Base-by-base conservation (phyloP, 805 yeast genomes). In the Metschnikowia bowlesiae region DNA sequence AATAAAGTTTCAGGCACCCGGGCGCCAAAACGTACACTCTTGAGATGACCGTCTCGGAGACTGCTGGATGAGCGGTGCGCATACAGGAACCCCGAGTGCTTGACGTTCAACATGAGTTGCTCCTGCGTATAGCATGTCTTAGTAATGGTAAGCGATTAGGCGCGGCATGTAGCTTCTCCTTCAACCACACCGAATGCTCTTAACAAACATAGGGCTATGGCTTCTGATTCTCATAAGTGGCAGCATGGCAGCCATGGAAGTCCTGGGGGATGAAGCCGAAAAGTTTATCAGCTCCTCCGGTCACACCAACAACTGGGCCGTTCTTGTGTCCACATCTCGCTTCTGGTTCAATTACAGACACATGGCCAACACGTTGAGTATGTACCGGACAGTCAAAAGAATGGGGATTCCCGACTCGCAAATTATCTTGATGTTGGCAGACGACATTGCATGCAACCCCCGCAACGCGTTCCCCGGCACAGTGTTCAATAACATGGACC, bases 311-410 rank as follows among this genome's bases (percentile, higher is more conserved):
- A 81, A 81, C 63, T 81, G 84, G 85, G 92, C 99, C 0, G 98
- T 94, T 4, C 71, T 94, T 41, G 97, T 94, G 36, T 89, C 96
- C 2, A 92, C 99, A 1, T 90, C 97, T 10, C 74, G 98, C 52
- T 94, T 94, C 70, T 94, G 99, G 99, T 94, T 94, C 77, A 94
- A 94, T 68, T 94, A 94, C 65, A 78, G 99, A 65, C 99, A 94
- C 67, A 89, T 92, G 89, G 98, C 99, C 36, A 94, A 94, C 68
- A 96, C 87, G 31, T 74, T 94, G 57, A 86, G 96, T 63, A 84
- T 94, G 81, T 94, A 94, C 72, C 79, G 99, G 58, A 94, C 98
- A 0, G 98, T 94, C 36, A 94, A 92, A 68, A 76, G 99, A 59
- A 70, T 94, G 47, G 99, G 99, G 2, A 94, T 94, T 28, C 99